Conservation (phyloP, 2,329 filamentous ascomycete genomes). For the Microascus cirrosus region DNA sequence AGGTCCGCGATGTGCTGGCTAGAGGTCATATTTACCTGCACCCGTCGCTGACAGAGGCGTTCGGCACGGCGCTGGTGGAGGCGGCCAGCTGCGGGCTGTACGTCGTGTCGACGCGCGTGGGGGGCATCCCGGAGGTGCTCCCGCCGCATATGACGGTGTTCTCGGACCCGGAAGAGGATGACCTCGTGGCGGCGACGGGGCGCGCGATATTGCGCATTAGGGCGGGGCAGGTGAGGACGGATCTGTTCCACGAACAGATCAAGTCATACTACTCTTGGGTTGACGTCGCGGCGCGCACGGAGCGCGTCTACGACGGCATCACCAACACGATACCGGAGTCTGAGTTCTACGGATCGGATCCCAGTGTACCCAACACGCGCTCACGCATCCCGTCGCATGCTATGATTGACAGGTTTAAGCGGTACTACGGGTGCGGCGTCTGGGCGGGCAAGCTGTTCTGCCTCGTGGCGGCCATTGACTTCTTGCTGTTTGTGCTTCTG, state of each 20-base stretch:
- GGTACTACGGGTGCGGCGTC: constrained; percentile 95
- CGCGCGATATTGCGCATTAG: constrained; percentile 80
- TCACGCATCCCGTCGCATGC: constrained; percentile 73
- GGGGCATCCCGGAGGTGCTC: constrained; percentile 91
- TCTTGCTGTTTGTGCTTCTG: constrained; percentile 76
- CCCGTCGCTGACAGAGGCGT: constrained; percentile 89
- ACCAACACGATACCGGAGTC: constrained; percentile 74
- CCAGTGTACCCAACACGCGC: constrained; percentile 41
- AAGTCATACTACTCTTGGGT: constrained; percentile 99
- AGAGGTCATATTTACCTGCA: constrained; percentile 94
- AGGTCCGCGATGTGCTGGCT: constrained; percentile 96
- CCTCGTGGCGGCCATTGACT: constrained; percentile 87
- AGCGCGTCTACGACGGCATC: constrained; percentile 91
- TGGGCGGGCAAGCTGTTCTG: constrained; percentile 98
- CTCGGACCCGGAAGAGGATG: constrained; percentile 92
- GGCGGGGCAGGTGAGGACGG: constrained; percentile 77
- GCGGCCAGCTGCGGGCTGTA: constrained; percentile 92
- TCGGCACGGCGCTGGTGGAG: constrained; percentile 95
- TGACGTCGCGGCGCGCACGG: constrained; percentile 85
- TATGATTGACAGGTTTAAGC: constrained; percentile 85
- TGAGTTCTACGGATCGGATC: constrained; percentile 78
- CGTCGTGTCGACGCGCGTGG: constrained; percentile 92
- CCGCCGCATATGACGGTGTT: constrained; percentile 97
- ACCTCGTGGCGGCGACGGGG: constrained; percentile 80
- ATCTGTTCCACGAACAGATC: constrained; percentile 92